Percentiles rank a stretch among this genome's conserved stretches.
phyloP scores from a whole-genome alignment of 1,284 basidiomycete genomes.

The Trichosporon ovoides region DNA sequence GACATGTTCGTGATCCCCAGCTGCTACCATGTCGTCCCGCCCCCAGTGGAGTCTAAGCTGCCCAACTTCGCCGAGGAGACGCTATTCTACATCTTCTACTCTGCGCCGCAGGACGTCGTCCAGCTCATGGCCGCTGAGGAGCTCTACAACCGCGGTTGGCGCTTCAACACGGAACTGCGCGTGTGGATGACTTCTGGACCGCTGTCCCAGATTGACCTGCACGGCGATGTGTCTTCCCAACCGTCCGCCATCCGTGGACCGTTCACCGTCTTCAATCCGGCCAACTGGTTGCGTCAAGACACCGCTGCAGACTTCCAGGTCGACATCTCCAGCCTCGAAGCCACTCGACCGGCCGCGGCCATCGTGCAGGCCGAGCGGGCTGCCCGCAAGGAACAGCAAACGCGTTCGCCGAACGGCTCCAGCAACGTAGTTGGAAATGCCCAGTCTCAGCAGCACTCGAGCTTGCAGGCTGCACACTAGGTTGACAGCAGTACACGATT shows the following conservation, averaged over 20 bases:
- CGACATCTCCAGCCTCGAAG: conserved; percentile 36
- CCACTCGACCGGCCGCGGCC: conserved; percentile 30
- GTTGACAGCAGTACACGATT: not conserved
- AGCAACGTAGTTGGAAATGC: conserved; percentile 10
- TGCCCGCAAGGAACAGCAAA: conserved; percentile 27
- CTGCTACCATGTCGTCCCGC: conserved; percentile 91
- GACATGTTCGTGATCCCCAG: conserved; percentile 72
- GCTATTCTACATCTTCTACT: conserved; percentile 98
- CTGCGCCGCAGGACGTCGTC: conserved; percentile 82
- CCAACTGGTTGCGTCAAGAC: conserved; percentile 35
- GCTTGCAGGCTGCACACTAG: conserved; percentile 21
- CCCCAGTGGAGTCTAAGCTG: conserved; percentile 80
- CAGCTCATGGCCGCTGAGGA: conserved; percentile 90
- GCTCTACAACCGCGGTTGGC: conserved; percentile 95
- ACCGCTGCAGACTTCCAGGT: conserved; percentile 43
- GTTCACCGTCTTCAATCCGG: conserved; percentile 46
- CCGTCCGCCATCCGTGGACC: conserved; percentile 32
- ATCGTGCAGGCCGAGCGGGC: conserved; percentile 29
- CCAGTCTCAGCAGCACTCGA: conserved; percentile 17
- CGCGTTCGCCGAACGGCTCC: conserved; percentile 16
- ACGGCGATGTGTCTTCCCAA: conserved; percentile 18
- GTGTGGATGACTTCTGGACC: conserved; percentile 82
- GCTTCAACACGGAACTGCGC: conserved; percentile 91
- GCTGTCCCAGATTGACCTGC: conserved; percentile 33
- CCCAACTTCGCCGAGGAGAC: conserved; percentile 93